phyloP scores from a whole-genome alignment of 208 protist species.

The Leishmania arabica region DNA sequence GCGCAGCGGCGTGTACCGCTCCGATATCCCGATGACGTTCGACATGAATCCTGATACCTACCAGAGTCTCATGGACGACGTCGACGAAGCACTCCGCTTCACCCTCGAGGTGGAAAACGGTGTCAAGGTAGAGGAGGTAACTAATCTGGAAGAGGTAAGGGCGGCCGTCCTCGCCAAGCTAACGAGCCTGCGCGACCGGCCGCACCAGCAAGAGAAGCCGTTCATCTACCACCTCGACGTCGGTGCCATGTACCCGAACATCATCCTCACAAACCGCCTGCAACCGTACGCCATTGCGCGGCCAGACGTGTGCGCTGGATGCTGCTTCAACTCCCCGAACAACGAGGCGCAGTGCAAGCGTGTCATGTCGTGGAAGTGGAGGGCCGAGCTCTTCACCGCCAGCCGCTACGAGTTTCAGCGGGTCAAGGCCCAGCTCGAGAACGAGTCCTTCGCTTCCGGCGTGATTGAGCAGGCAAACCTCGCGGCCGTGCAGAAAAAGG shows the following conservation, averaged over 20 bases:
- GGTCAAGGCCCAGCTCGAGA: constrained; percentile 96
- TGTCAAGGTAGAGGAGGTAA: constrained; percentile 88
- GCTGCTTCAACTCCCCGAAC: constrained; percentile 97
- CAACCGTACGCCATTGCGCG: constrained; percentile 97
- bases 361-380: constrained; percentile 99
- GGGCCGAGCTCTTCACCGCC: constrained; percentile 97
- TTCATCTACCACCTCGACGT: constrained; percentile 99
- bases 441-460: constrained; percentile 90
- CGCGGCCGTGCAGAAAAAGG: constrained; percentile 89
- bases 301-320: constrained; percentile 96
- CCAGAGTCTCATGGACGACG: constrained; percentile 93
- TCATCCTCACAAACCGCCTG: constrained; percentile 99
- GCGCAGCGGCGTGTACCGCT: constrained; percentile 96
- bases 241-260: constrained; percentile 99
- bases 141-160: constrained; percentile 94
- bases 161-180: constrained; percentile 81
- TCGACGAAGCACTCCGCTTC: constrained; percentile 94
- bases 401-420: constrained; percentile 93
- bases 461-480: constrained; percentile 87
- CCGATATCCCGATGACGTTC: constrained; percentile 97
- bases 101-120: constrained; percentile 90
- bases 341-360: constrained; percentile 96
- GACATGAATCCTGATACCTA: constrained; percentile 91
- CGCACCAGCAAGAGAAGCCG: constrained; percentile 85
- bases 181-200: constrained; percentile 81